A percentile compares a stretch with the other conserved stretches of the same genome.
Evolutionary conservation across 306 rosid genomes (phyloP).

Genomic region (Hippophae rhamnoides): DNA sequence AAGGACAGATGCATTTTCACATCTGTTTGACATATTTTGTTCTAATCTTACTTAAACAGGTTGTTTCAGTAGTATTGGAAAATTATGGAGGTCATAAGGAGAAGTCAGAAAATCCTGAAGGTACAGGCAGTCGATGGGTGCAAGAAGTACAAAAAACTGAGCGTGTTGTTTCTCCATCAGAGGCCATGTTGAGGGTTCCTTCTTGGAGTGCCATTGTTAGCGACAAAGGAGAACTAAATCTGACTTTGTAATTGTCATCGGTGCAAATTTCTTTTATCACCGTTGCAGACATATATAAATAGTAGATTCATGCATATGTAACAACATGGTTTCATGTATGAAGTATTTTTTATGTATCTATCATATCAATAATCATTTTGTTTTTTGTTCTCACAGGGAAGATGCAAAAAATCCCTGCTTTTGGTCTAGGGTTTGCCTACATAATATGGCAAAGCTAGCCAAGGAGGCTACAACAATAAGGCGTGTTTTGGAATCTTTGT

Average conservation of each 20-base stretch:
- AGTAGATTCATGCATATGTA: not conserved
- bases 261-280: slow-evolving; percentile 14
- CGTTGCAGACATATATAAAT: not conserved
- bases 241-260: slow-evolving; percentile 46
- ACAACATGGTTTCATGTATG: not conserved
- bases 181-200: slow-evolving; percentile 35
- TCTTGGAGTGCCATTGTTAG: slow-evolving; percentile 56
- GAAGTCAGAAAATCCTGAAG: slow-evolving; percentile 23
- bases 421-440: slow-evolving; percentile 91
- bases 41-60: slow-evolving; percentile 35
- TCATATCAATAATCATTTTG: slow-evolving; percentile 15
- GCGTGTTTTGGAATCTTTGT: slow-evolving; percentile 81
- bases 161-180: slow-evolving; percentile 35
- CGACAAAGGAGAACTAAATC: slow-evolving; percentile 49
- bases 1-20: slow-evolving; percentile 8
- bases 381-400: slow-evolving; percentile 47
- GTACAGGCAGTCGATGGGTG: slow-evolving; percentile 37
- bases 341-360: slow-evolving; percentile 15
- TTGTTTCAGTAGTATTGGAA: slow-evolving; percentile 81
- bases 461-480: slow-evolving; percentile 85
- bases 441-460: slow-evolving; percentile 85
- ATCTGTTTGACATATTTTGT: slow-evolving; percentile 5
- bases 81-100: slow-evolving; percentile 49
- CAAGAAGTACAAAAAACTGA: slow-evolving; percentile 44
- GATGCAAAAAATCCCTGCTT: slow-evolving; percentile 64